A percentile compares a stretch with the other conserved stretches of the same genome.
Conservation (phyloP, 192 early-diverging fungal species). For the Diversispora eburnea region DNA sequence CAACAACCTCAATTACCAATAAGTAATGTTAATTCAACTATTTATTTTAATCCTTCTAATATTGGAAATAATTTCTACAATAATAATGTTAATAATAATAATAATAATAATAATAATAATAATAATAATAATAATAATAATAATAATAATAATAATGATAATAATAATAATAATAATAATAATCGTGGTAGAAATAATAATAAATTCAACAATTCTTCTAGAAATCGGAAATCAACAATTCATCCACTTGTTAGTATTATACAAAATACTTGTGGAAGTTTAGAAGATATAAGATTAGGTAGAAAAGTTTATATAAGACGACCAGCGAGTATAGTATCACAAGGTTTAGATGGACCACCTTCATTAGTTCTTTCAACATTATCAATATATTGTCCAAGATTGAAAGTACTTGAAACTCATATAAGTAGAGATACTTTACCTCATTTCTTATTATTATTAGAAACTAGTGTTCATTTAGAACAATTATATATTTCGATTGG, state of each 20-base stretch:
- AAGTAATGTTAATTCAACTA: background rate
- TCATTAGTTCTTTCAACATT: slow-evolving; percentile 3
- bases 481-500: slow-evolving; percentile 18
- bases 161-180: no score
- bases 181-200: no score
- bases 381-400: slow-evolving; percentile 1
- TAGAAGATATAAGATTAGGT: slow-evolving; percentile 7
- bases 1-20: background rate
- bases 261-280: slow-evolving; percentile 1
- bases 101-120: background rate
- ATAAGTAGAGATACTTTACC: slow-evolving; percentile 5
- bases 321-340: background rate
- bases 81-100: background rate
- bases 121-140: background rate
- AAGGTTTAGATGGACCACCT: slow-evolving; percentile 4
- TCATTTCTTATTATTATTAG: background rate
- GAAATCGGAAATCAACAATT: background rate
- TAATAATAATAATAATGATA: no score
- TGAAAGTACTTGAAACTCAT: slow-evolving; percentile 1
- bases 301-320: slow-evolving; percentile 19
- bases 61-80: background rate
- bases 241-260: slow-evolving; percentile 2
- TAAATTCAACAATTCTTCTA: background rate
- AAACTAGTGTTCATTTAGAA: background rate
- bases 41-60: background rate